Evolutionary conservation across 495 filamentous ascomycete species (phyloP), one percentile per base, ranked within the genome.

Genomic region (Xylaria acuta): DNA sequence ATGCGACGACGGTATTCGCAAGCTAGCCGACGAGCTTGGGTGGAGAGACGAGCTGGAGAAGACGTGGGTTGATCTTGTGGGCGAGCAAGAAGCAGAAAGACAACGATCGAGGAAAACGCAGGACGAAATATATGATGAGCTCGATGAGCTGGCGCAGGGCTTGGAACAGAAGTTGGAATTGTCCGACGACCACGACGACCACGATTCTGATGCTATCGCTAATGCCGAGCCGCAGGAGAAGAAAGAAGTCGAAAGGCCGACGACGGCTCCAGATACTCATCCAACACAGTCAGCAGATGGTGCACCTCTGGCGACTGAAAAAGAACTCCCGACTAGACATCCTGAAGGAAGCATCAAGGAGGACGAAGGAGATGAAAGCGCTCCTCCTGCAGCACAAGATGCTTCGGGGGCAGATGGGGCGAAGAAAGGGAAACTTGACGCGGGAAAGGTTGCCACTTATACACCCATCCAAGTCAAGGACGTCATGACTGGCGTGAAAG

Each of bases 41-140:
- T 99, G 96, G 95, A 81, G 89, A 20, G 89, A 94, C 54, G 95
- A 98, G 75, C 84, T 99, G 40, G 93, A 97, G 71, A 72, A 73
- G 0, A 40, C 75, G 73, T 86, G 85, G 85, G 72, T 78, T 20
- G 72, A 68, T 18, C 45, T 82, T 32, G 83, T 86, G 6, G 84
- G 84, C 3, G 77, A 80, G 12, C 73, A 80, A 38, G 85, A 86
- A 71, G 84, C 83, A 14, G 70, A 80, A 62, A 74, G 77, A 41
- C 85, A 86, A 70, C 38, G 82, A 69, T 67, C 72, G 27, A 54
- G 70, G 32, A 64, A 74, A 49, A 71, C 78, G 8, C 76, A 81
- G 22, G 80, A 54, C 12, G 54, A 72, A 14, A n/a, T 41, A 27
- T 47, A 51, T 11, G 69, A 79, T 30, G 72, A 84, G 68, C 73